phyloP scores from a whole-genome alignment of 2,329 filamentous ascomycete genomes.

The Hypoxylon sp. region DNA sequence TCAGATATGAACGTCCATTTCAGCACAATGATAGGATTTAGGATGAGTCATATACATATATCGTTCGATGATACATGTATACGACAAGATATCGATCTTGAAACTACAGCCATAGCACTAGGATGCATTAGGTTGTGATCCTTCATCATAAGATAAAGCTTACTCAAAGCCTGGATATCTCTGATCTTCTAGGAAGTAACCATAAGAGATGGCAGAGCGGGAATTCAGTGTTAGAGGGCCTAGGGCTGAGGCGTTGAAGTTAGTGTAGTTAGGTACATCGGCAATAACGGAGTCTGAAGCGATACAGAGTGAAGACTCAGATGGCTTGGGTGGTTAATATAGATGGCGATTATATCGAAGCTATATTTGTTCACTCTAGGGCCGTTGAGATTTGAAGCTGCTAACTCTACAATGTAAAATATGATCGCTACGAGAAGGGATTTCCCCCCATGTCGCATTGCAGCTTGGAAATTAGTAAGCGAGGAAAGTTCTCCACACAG shows the following conservation, averaged over 20 bases:
- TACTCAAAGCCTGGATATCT: neutral
- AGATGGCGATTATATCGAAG: neutral
- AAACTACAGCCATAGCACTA: neutral
- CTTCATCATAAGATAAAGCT: constrained; percentile 5
- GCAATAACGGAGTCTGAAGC: neutral
- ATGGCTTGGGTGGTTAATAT: neutral
- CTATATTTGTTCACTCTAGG: neutral
- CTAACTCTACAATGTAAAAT: neutral
- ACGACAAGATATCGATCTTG: constrained; percentile 6
- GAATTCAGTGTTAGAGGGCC: neutral
- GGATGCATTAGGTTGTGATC: neutral
- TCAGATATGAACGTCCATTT: neutral
- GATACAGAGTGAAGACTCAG: neutral
- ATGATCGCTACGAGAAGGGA: neutral
- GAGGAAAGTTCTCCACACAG: neutral
- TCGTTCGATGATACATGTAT: neutral
- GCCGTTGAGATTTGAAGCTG: neutral
- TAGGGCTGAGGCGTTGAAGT: neutral
- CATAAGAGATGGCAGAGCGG: neutral
- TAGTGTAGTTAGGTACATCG: neutral
- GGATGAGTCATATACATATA: neutral
- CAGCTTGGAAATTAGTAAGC: neutral
- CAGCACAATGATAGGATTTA: neutral
- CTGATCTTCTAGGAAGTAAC: neutral
- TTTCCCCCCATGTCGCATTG: neutral